Evolutionary conservation across 2,329 filamentous ascomycete species (phyloP), one percentile per base, ranked within the genome.

Genomic region (Hortaea werneckii): DNA sequence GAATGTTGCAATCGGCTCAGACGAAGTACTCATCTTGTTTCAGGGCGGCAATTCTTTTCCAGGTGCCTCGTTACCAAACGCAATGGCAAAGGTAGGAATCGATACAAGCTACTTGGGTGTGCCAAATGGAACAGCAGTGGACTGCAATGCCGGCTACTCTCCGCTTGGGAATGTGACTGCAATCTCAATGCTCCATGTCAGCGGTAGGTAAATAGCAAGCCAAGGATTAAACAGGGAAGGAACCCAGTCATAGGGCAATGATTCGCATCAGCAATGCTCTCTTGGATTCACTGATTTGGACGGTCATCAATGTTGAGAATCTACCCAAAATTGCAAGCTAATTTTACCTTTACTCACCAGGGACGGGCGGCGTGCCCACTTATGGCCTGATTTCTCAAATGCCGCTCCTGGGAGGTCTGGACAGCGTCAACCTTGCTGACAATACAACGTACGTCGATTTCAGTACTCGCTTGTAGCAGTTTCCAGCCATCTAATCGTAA

Each of bases 301-400:
- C n/a, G n/a, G n/a, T n/a, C n/a, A n/a, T n/a, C n/a, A n/a, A n/a
- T n/a, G n/a, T n/a, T n/a, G n/a, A n/a, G n/a, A n/a, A n/a, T n/a
- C n/a, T n/a, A n/a, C n/a, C n/a, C n/a, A n/a, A n/a, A n/a, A n/a
- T n/a, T n/a, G n/a, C n/a, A n/a, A n/a, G n/a, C n/a, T n/a, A n/a
- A n/a, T n/a, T n/a, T n/a, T n/a, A n/a, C n/a, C n/a, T n/a, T n/a
- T n/a, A n/a, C n/a, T n/a, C n/a, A n/a, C n/a, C n/a, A n/a, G n/a
- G n/a, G n/a, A 85, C 80, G 0, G 81, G 81, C 6, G 81, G 82
- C 1, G 80, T 79, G 1, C 80, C 81, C 1, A 85, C 83, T 59
- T 85, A 85, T 48, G 81, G 54, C 10, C 50, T 55, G 1, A 50
- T 57, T 37, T 49, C 38, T 27, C 54, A 57, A 37, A 55, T 55